These are phyloP conservation scores for Phytopythium kandeliae DNA, from an alignment of 352 stramenopile species.

Conservation along the genomic window DNA sequence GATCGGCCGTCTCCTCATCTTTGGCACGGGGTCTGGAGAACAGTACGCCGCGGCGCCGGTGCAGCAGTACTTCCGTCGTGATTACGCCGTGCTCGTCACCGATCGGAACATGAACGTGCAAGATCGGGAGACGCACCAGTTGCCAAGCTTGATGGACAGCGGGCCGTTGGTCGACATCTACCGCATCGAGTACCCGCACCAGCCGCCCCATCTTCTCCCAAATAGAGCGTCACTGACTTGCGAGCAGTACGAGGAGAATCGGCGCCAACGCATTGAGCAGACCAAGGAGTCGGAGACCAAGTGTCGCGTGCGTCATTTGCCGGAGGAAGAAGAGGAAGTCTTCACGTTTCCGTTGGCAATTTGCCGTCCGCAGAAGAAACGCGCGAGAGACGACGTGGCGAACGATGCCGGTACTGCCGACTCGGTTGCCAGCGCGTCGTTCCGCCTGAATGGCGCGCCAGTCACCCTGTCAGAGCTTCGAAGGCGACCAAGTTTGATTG, in stretches of 20 bases:
- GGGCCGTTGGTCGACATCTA: slow-evolving; percentile 76
- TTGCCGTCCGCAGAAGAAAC: slow-evolving; percentile 4
- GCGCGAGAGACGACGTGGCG: slow-evolving; percentile 4
- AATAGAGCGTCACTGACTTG: slow-evolving; percentile 21
- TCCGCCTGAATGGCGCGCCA: slow-evolving; percentile 65
- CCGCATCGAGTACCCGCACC: slow-evolving; percentile 61
- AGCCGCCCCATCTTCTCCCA: slow-evolving; percentile 58
- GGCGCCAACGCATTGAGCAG: slow-evolving; percentile 56
- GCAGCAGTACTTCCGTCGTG: slow-evolving; percentile 88
- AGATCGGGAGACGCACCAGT: slow-evolving; percentile 81
- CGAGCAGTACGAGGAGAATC: slow-evolving; percentile 58
- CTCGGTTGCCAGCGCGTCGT: slow-evolving; percentile 35
- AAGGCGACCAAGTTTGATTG: slow-evolving; percentile 24
- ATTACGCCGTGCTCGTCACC: slow-evolving; percentile 86
- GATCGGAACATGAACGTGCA: slow-evolving; percentile 87
- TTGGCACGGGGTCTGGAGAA: slow-evolving; percentile 68
- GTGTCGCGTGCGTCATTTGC: slow-evolving; percentile 46
- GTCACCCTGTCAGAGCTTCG: slow-evolving; percentile 68
- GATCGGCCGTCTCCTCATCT: slow-evolving; percentile 73
- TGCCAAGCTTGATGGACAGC: slow-evolving; percentile 81
- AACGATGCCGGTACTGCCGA: slow-evolving; percentile 11
- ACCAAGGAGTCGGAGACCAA: slow-evolving; percentile 59
- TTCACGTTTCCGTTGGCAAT: slow-evolving; percentile 48
- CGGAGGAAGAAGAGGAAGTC: slow-evolving; percentile 37
- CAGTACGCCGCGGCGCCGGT: slow-evolving; percentile 51